Evolutionary conservation across 257 asterid species (phyloP).

Genomic region (Phtheirospermum japonicum): DNA sequence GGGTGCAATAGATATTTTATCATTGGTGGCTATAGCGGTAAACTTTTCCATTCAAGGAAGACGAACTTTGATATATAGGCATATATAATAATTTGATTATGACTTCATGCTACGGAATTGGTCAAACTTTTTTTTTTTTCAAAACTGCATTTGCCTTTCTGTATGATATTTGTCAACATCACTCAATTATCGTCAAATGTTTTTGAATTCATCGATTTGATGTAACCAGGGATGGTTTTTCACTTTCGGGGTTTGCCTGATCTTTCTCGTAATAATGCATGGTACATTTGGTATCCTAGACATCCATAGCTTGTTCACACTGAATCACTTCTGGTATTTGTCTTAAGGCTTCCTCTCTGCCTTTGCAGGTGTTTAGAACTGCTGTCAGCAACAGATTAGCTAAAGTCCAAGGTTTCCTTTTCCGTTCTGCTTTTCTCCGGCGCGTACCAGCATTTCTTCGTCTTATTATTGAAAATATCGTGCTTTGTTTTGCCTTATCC

Average conservation of each 20-base stretch:
- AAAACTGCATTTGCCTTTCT: not conserved
- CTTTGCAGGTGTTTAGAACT: conserved; percentile 78
- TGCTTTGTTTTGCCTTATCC: conserved; percentile 89
- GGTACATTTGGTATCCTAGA: conserved; percentile 3
- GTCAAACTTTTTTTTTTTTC: not conserved
- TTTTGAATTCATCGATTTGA: conserved; percentile 1
- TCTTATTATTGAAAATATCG: conserved; percentile 83
- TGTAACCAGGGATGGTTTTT: not conserved
- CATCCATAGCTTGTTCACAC: not conserved
- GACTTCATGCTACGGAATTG: conserved; percentile 18
- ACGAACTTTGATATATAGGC: conserved; percentile 11
- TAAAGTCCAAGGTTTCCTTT: conserved; percentile 97
- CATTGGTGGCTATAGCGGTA: conserved; percentile 90
- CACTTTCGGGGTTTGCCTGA: conserved; percentile 7
- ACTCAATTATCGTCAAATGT: not conserved
- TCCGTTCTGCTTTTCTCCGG: conserved; percentile 96
- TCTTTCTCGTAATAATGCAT: not conserved
- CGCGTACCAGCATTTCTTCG: conserved; percentile 90
- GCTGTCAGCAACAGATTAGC: conserved; percentile 97
- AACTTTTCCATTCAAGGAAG: conserved; percentile 35
- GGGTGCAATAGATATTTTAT: conserved; percentile 73
- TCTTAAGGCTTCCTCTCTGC: conserved; percentile 23
- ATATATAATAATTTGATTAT: conserved; percentile 16
- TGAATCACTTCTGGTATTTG: conserved; percentile 10
- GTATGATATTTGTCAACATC: conserved; percentile 10